Conservation (phyloP, 2,329 filamentous ascomycete species). For the Arthrobotrys musiformis region DNA sequence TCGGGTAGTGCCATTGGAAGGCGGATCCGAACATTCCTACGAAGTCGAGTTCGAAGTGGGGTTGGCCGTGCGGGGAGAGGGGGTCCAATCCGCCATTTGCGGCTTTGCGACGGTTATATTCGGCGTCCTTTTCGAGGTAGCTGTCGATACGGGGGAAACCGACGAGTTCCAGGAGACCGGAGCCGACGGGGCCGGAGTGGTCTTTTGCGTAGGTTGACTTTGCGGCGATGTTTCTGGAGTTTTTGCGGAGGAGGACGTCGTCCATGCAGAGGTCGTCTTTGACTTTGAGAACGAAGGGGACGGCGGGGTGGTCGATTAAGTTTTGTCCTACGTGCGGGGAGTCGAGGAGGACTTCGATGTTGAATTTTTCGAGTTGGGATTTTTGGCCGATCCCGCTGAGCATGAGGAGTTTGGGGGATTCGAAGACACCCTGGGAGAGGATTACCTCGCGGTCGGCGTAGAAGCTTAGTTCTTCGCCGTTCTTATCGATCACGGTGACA, state of each 20-base stretch:
- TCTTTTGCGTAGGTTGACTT: slow-evolving; percentile 63
- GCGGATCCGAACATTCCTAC: slow-evolving; percentile 69
- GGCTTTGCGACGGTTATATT: slow-evolving; percentile 65
- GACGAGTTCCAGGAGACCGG: slow-evolving; percentile 67
- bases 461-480: slow-evolving; percentile 65
- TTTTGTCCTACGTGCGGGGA: slow-evolving; percentile 63
- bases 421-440: slow-evolving; percentile 68
- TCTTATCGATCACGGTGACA: slow-evolving; percentile 65
- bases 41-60: slow-evolving; percentile 73
- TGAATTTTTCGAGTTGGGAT: slow-evolving; percentile 62
- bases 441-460: slow-evolving; percentile 66
- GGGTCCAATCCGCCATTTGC: slow-evolving; percentile 66
- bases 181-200: slow-evolving; percentile 63
- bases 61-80: slow-evolving; percentile 69
- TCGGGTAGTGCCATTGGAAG: slow-evolving; percentile 67
- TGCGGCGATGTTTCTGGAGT: slow-evolving; percentile 61
- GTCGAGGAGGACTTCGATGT: slow-evolving; percentile 62
- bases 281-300: slow-evolving; percentile 63
- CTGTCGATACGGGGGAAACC: slow-evolving; percentile 71
- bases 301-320: slow-evolving; percentile 63
- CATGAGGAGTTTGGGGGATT: slow-evolving; percentile 69
- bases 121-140: slow-evolving; percentile 66
- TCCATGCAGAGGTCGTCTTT: slow-evolving; percentile 63
- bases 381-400: slow-evolving; percentile 67
- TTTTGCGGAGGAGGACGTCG: slow-evolving; percentile 62